phyloP scores from a whole-genome alignment of 768 basidiomycete genomes.

The Mycena olivaceomarginata region DNA sequence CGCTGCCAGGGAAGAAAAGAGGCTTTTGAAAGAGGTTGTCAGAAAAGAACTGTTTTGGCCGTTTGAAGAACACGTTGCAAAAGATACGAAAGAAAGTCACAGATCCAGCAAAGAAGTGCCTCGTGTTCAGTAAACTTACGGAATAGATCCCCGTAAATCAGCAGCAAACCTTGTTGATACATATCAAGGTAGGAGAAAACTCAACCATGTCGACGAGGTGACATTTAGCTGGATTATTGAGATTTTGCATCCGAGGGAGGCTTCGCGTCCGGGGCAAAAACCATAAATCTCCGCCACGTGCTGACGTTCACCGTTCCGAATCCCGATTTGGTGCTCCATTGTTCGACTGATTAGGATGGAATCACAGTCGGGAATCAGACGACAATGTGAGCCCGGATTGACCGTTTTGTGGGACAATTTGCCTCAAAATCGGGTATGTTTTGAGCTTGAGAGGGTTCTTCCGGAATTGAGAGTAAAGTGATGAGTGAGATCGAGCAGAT shows the following conservation, averaged over 20 bases:
- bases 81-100: conserved; percentile 29
- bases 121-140: not conserved
- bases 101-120: conserved; percentile 29
- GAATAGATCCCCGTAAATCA: not conserved
- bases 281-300: conserved; percentile 29
- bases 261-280: conserved; percentile 13
- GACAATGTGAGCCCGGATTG: not conserved
- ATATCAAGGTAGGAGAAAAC: not conserved
- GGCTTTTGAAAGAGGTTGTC: conserved; percentile 16
- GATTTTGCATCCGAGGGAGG: conserved; percentile 7
- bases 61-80: conserved; percentile 37
- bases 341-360: conserved; percentile 20
- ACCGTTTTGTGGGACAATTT: not conserved
- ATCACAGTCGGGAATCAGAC: not conserved
- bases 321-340: conserved; percentile 23
- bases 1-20: not conserved
- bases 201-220: not conserved
- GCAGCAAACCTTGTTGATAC: too few species aligned
- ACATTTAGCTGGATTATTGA: not conserved
- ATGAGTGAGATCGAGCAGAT: too few species aligned
- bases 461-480: too few species aligned
- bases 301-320: not conserved
- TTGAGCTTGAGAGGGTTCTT: too few species aligned
- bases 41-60: not conserved
- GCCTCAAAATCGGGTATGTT: too few species aligned